Conservation (phyloP, 1,284 basidiomycete species). For the Fomitopsis pinicola region DNA sequence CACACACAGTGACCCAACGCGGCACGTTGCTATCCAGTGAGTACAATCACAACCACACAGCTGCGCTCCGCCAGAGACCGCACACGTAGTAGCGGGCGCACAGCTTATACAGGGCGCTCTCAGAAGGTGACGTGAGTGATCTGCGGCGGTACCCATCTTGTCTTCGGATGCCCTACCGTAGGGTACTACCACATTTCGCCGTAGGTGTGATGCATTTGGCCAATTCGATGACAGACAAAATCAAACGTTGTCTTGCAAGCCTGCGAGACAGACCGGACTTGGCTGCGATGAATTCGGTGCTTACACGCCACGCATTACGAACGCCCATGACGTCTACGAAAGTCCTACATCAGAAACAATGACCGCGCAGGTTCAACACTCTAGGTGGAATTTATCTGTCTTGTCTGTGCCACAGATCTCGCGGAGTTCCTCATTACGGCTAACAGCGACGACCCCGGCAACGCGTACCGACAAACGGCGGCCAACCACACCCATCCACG, state of each 20-base stretch:
- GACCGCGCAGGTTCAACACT: neutral
- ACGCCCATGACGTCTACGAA: neutral
- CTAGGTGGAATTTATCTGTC: neutral
- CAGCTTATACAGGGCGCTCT: neutral
- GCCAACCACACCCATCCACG: neutral
- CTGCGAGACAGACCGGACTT: too few species aligned
- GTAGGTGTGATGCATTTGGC: too few species aligned
- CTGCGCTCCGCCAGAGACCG: neutral
- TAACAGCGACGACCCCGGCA: neutral
- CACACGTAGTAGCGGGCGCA: neutral
- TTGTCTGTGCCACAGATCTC: neutral
- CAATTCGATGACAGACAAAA: too few species aligned
- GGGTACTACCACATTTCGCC: neutral
- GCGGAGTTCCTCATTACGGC: neutral
- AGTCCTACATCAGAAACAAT: neutral
- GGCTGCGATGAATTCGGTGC: neutral
- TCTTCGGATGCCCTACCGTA: neutral
- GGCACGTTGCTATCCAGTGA: neutral
- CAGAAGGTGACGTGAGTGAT: neutral
- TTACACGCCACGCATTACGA: neutral
- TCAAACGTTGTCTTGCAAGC: too few species aligned
- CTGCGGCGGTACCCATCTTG: neutral
- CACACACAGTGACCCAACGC: neutral
- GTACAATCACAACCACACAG: neutral
- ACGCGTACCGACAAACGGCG: neutral